Evolutionary conservation across 306 rosid genomes (phyloP).

Genomic region (Trichosanthes truncata): DNA sequence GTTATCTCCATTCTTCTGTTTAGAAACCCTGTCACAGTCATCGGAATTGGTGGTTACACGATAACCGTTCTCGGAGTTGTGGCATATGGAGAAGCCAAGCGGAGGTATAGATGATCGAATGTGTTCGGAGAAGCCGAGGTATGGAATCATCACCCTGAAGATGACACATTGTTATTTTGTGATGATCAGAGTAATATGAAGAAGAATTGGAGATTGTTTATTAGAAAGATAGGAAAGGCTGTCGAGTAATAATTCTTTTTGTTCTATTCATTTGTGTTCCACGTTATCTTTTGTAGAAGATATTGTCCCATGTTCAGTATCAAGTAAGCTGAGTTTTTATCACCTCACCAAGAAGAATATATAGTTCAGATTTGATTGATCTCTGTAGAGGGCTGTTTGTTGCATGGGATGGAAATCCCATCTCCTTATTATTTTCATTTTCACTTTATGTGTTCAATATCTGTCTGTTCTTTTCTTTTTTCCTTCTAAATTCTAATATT

Average conservation of each 20-base stretch:
- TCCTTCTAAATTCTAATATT: background rate
- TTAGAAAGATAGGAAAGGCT: background rate
- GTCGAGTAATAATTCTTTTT: background rate
- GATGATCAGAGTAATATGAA: background rate
- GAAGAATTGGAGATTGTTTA: background rate
- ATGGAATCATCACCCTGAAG: background rate
- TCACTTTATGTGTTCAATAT: background rate
- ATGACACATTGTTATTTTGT: background rate
- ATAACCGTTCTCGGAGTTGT: conserved; percentile 75
- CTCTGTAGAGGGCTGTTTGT: background rate
- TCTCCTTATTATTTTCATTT: background rate
- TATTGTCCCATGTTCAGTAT: conserved; percentile 3
- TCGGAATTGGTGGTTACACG: conserved; percentile 82
- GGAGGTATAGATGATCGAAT: conserved; percentile 58
- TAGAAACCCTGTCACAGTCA: conserved; percentile 77
- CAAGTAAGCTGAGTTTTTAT: background rate
- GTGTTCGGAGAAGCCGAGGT: background rate
- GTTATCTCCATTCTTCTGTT: conserved; percentile 92
- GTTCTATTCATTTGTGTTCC: conserved; percentile 4
- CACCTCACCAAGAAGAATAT: background rate
- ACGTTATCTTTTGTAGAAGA: background rate
- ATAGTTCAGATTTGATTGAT: background rate
- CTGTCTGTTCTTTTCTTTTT: background rate
- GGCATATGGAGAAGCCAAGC: conserved; percentile 86
- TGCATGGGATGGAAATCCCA: background rate